These are phyloP conservation scores for Chlamydomonas sp. DNA, from an alignment of 139 green algal genomes.

Conservation along the genomic window DNA sequence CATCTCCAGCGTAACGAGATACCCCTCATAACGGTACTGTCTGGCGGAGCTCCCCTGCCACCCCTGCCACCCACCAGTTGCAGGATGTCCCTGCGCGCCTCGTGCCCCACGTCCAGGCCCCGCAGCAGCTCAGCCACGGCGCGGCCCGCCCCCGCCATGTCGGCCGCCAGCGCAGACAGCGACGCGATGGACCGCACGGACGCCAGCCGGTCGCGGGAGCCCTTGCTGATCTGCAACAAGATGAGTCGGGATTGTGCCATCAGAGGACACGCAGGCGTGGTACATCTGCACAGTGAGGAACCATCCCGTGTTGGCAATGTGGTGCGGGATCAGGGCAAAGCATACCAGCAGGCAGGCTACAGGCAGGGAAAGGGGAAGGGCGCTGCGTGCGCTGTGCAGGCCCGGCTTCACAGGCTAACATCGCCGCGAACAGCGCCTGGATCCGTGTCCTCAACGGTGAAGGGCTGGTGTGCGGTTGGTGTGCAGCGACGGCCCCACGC, in stretches of 20 bases:
- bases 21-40: neutral
- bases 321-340: no score
- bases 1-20: no score
- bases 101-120: neutral
- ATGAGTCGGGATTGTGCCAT: neutral
- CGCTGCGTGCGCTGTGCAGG: no score
- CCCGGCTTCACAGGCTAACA: no score
- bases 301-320: no score
- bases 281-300: neutral
- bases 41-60: neutral
- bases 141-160: slow-evolving; percentile 18
- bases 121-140: slow-evolving; percentile 14
- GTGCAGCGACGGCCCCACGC: neutral
- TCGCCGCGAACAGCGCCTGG: no score
- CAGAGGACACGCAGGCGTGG: neutral
- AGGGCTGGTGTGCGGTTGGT: neutral
- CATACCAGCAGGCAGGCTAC: no score
- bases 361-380: no score
- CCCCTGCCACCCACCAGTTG: neutral
- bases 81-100: neutral
- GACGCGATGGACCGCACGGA: slow-evolving; percentile 1
- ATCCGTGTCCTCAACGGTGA: neutral
- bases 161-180: slow-evolving; percentile 25
- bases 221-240: slow-evolving; percentile 42
- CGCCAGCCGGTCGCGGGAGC: slow-evolving; percentile 14